Evolutionary conservation across 2,329 filamentous ascomycete species (phyloP), one percentile per base, ranked within the genome.

Genomic region (Nemania bipapillata): DNA sequence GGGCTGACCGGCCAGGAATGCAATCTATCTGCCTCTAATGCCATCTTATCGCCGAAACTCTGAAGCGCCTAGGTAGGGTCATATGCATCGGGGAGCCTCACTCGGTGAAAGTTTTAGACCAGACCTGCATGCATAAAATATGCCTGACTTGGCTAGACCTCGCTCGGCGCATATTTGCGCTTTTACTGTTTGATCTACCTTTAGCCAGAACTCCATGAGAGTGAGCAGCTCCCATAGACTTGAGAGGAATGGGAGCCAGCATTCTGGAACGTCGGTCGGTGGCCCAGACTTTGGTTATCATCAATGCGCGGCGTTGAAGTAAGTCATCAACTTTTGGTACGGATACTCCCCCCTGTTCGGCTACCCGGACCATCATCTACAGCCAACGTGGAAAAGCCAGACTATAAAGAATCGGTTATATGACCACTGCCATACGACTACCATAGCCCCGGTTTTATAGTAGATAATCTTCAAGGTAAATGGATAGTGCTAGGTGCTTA

Each of bases 161-260:
- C 50, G 57, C 52, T 67, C 63, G 49, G 37, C 52, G 59, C 59
- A 66, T 57, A 50, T 57, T 15, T 59, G 47, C 30, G 17, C 50
- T 63, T 40, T 58, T 63, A 32, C 32, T 73, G 77, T 80, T 79
- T 81, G 79, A 81, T 81, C 79, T 74, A 70, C 79, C 71, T 81
- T 81, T 81, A 81, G 79, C 79, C 80, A 81, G 77, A 80, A 79
- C 79, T 57, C 69, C 63, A 66, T 61, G 60, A 70, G 64, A 75
- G 66, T 56, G 42, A 59, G 71, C 68, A 64, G 45, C 63, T 69
- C 67, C 71, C 67, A 70, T 71, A 55, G 70, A 35, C 60, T 74
- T 68, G 63, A 72, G 24, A 50, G 54, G 49, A 61, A 66, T 12
- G 52, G 32, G 37, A 64, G 42, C 56, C 62, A 74, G 69, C 69